phyloP scores from a whole-genome alignment of 2,329 filamentous ascomycete species.

The Chlorencoelia australis region DNA sequence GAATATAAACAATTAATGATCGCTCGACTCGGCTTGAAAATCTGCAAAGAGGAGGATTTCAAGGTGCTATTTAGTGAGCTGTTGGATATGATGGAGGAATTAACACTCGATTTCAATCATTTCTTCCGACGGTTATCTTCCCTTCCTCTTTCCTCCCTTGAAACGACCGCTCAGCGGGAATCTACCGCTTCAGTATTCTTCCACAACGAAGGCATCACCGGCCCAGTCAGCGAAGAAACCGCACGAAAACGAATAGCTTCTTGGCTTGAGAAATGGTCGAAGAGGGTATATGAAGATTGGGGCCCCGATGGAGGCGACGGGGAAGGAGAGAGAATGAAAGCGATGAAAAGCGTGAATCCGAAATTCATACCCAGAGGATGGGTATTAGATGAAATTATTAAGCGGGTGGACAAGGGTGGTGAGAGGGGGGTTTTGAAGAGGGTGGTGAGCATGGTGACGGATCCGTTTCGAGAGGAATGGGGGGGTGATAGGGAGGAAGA shows the following conservation, averaged over 20 bases:
- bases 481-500: slow-evolving; percentile 63
- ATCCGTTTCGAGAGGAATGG: slow-evolving; percentile 80
- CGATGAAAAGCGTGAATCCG: slow-evolving; percentile 83
- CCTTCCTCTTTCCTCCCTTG: slow-evolving; percentile 51
- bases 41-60: slow-evolving; percentile 63
- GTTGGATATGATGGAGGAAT: slow-evolving; percentile 68
- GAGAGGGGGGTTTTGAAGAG: slow-evolving; percentile 70
- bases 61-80: slow-evolving; percentile 70
- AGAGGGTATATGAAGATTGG: slow-evolving; percentile 69
- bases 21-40: slow-evolving; percentile 64
- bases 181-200: slow-evolving; percentile 68
- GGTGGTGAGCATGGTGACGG: slow-evolving; percentile 71
- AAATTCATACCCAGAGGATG: slow-evolving; percentile 87
- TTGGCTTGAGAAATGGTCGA: slow-evolving; percentile 76
- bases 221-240: slow-evolving; percentile 49
- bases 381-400: slow-evolving; percentile 89
- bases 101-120: slow-evolving; percentile 88
- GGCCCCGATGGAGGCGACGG: slow-evolving; percentile 44
- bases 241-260: slow-evolving; percentile 57
- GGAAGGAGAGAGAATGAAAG: slow-evolving; percentile 43
- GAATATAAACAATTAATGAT: slow-evolving; percentile 87
- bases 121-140: slow-evolving; percentile 75
- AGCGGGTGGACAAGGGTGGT: slow-evolving; percentile 72
- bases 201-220: slow-evolving; percentile 59
- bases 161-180: slow-evolving; percentile 52